Base-by-base conservation (phyloP, 176 grass and related monocot species). In the Musa beccarii region DNA sequence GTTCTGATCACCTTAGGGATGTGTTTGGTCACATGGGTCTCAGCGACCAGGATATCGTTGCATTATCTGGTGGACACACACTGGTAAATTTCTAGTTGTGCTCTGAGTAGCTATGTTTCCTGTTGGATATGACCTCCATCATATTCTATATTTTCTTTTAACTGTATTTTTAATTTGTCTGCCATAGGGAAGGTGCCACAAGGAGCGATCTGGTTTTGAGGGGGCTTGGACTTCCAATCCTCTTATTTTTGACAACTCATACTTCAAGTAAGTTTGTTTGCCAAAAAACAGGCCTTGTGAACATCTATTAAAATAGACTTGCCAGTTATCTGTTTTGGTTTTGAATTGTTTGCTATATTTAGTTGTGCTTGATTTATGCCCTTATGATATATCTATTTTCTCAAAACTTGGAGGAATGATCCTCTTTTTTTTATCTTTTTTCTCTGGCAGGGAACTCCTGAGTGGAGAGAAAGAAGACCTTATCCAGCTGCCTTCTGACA, bases 31-130 rank as follows among this genome's bases (percentile, higher is more conserved):
- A 91, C 83, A 98, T 98, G 95, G 95, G 88, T 53, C 83, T 98
- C 86, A 98, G 86, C 1, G 95, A 98, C 78, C 84, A 93, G 86
- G 95, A 98, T 80, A 98, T 98, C 54, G 95, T 98, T 77, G 95
- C 95, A 0, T 88, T 93, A 65, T 98, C 95, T 89, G 94, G 94
- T 81, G 94, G 51, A 63, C 71, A 74, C 52, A 74, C 71, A 54
- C 22, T 74, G 71, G 71, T 74, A 74, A 2, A 17, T 20, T 25
- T 74, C 24, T 25, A 22, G 34, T 43, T 43, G 34, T 43, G 4
- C 34, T 43, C 34, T 43, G 34, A 43, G 34, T 43, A 43, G 34
- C 34, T 43, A 43, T 43, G 34, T 43, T 43, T 43, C 0, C 4
- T 4, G 34, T 43, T 6, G 34, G 0, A 43, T 43, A 43, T 43